Base-by-base conservation (phyloP, 306 rosid genomes). In the Coriaria nepalensis region DNA sequence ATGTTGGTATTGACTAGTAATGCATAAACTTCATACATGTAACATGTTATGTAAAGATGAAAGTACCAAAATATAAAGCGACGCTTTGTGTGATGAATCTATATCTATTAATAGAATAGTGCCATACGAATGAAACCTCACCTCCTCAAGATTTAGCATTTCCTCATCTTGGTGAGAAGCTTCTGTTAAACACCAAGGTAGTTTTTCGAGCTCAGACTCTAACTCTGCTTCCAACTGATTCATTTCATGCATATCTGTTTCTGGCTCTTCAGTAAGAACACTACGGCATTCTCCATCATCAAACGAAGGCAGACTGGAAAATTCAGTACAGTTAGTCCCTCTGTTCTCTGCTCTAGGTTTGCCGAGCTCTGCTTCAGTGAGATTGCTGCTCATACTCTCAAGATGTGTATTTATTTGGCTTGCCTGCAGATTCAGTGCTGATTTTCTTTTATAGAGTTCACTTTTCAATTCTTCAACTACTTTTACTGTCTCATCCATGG, bases 211-310 rank as follows among this genome's bases (percentile, higher is more conserved):
- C 68, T 83, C 94, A 36, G 73, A 62, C 43, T 73, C 86, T 35
- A 83, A 86, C 63, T 83, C 94, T 48, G 86, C 86, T 72, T 80
- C 83, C 62, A 83, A 56, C 61, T 71, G 75, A 72, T 74, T 78
- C 71, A 80, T 77, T 63, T 72, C 83, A 36, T 35, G 62, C 40
- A 48, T 48, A 48, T 39, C 72, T 5, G 57, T 59, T 37, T 62
- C 77, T 41, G 69, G 75, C 43, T 80, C 90, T 67, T 80, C 94
- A 5, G 94, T 77, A 43, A 83, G 73, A 61, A 63, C 75, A 64
- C 94, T 77, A 66, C 86, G 72, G 65, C 73, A 77, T 57, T 66
- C 86, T 8, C 70, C 75, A 55, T 69, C 66, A 38, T 67, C 80
- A 49, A 56, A 48, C 33, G 52, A 8, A 33, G 57, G 57, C 29